Percentiles rank a stretch among this genome's conserved stretches.
These are phyloP conservation scores for Calamus simplicifolius DNA, from an alignment of 176 grass and related monocot genomes.

Conservation along the genomic window DNA sequence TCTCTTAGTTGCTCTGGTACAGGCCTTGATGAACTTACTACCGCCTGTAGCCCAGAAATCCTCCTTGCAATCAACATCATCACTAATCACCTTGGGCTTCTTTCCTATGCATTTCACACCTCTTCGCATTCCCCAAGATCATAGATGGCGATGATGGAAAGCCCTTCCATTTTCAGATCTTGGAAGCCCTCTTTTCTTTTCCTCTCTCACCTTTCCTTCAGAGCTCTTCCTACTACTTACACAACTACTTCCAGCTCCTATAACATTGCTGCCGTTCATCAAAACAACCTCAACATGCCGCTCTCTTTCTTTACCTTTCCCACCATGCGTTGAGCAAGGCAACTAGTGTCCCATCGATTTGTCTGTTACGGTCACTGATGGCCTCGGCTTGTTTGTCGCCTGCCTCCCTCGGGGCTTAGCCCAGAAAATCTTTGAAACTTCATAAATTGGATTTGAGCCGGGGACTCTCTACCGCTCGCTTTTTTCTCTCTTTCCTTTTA, in stretches of 20 bases:
- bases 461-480: no score
- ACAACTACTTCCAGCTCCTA: conserved; percentile 9
- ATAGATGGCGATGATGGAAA: conserved; percentile 86
- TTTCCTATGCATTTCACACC: conserved; percentile 56
- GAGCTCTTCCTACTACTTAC: conserved; percentile 47
- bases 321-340: no score
- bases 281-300: conserved; percentile 21
- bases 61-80: conserved; percentile 37
- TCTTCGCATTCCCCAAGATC: conserved; percentile 61
- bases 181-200: conserved; percentile 39
- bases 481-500: no score
- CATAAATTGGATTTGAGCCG: no score
- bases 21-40: conserved; percentile 70
- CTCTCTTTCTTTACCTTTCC: no score
- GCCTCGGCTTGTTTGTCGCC: no score
- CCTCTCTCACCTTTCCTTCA: conserved; percentile 45
- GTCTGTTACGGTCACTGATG: no score
- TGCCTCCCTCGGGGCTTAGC: no score
- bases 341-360: no score
- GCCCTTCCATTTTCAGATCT: conserved; percentile 59
- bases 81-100: conserved; percentile 50
- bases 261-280: conserved; percentile 4
- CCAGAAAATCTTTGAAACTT: no score
- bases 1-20: conserved; percentile 78
- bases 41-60: conserved; percentile 30